These are phyloP conservation scores for Macrophomina phaseolina DNA, from an alignment of 2,329 filamentous ascomycete species.

Conservation along the genomic window DNA sequence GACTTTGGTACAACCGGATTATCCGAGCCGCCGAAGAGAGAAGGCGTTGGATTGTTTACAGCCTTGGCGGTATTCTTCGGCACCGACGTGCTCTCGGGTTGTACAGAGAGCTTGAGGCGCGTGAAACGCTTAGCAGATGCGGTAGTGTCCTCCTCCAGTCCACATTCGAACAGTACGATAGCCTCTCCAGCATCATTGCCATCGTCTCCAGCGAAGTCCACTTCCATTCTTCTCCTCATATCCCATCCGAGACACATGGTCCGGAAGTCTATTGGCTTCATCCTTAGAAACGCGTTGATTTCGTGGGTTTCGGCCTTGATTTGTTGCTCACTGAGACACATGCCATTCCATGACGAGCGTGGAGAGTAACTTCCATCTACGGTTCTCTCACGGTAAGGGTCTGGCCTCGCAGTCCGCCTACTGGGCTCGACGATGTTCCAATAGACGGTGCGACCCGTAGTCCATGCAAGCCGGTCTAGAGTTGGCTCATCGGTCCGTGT, in stretches of 20 bases:
- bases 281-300: slow-evolving; percentile 76
- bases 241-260: slow-evolving; percentile 85
- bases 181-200: slow-evolving; percentile 76
- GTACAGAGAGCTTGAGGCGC: slow-evolving; percentile 55
- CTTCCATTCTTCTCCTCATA: slow-evolving; percentile 83
- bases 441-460: slow-evolving; percentile 74
- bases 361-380: slow-evolving; percentile 78
- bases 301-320: slow-evolving; percentile 77
- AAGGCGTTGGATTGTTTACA: slow-evolving; percentile 37
- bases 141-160: slow-evolving; percentile 64
- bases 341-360: slow-evolving; percentile 74
- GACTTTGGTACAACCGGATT: slow-evolving; percentile 32
- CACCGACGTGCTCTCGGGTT: slow-evolving; percentile 37
- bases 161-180: slow-evolving; percentile 75
- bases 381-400: slow-evolving; percentile 72
- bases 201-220: slow-evolving; percentile 87
- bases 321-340: slow-evolving; percentile 73
- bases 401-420: slow-evolving; percentile 71
- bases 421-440: slow-evolving; percentile 85
- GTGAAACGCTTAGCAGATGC: slow-evolving; percentile 63
- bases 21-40: slow-evolving; percentile 58
- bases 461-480: slow-evolving; percentile 73
- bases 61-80: not conserved
- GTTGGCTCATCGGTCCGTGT: slow-evolving; percentile 57
- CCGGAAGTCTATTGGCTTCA: slow-evolving; percentile 78